phyloP scores from a whole-genome alignment of 2,329 filamentous ascomycete species.

The Fonsecaea pedrosoi region DNA sequence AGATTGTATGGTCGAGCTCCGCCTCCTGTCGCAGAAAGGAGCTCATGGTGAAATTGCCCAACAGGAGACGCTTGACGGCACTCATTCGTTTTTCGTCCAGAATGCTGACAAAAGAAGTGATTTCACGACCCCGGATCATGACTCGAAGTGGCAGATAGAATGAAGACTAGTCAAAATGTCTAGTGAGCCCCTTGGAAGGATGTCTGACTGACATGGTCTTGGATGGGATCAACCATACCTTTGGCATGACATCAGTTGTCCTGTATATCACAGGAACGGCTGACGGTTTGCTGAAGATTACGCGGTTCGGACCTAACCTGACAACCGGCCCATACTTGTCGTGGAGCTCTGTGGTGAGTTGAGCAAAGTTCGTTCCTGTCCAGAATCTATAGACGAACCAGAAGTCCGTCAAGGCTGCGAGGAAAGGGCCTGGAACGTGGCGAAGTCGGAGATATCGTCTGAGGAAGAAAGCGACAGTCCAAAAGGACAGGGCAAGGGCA shows the following conservation, averaged over 20 bases:
- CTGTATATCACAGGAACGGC: conserved; percentile 28
- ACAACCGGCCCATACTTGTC: conserved; percentile 32
- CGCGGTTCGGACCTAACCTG: conserved; percentile 25
- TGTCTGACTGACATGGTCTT: not conserved
- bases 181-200: not conserved
- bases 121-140: conserved; percentile 23
- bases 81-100: conserved; percentile 27
- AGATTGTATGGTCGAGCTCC: conserved; percentile 68
- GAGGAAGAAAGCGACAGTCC: conserved; percentile 2
- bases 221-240: conserved; percentile 16
- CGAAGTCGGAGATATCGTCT: conserved; percentile 13
- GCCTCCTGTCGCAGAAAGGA: conserved; percentile 79
- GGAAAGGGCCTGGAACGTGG: conserved; percentile 67
- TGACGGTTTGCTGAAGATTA: conserved; percentile 29
- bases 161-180: conserved; percentile 7
- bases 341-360: conserved; percentile 22
- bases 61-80: conserved; percentile 79
- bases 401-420: conserved; percentile 74
- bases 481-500: conserved; percentile 5
- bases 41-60: conserved; percentile 68
- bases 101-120: conserved; percentile 9
- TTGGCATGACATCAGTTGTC: conserved; percentile 24
- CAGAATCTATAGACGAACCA: conserved; percentile 64
- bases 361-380: conserved; percentile 9
- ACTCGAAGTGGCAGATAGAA: conserved; percentile 17